Conservation (phyloP, 441 rosid genomes). For the Cnidoscolus chayamansa region DNA sequence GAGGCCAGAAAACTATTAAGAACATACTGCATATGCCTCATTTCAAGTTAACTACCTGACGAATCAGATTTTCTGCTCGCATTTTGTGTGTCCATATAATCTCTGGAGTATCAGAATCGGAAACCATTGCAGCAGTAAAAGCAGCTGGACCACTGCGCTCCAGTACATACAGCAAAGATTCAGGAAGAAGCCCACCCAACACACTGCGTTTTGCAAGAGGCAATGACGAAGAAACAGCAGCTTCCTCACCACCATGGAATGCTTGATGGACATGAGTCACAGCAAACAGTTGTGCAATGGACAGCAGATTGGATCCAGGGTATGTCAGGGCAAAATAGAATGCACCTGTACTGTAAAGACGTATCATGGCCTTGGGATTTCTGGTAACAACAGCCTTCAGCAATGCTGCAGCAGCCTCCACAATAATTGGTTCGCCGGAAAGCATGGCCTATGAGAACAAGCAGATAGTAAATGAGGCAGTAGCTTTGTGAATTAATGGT, state of each 20-base stretch:
- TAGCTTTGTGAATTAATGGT: neutral
- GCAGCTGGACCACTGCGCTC: slow-evolving; percentile 99
- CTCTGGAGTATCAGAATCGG: slow-evolving; percentile 99
- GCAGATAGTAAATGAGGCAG: neutral
- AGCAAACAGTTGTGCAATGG: slow-evolving; percentile 92
- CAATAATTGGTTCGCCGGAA: slow-evolving; percentile 96
- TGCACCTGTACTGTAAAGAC: slow-evolving; percentile 96
- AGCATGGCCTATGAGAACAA: slow-evolving; percentile 67
- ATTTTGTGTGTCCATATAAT: slow-evolving; percentile 99
- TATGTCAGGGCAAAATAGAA: slow-evolving; percentile 96
- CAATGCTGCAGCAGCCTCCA: slow-evolving; percentile 92
- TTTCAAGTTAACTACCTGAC: slow-evolving; percentile 58
- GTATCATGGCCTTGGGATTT: slow-evolving; percentile 99
- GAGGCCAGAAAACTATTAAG: slow-evolving; percentile 24
- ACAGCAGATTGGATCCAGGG: slow-evolving; percentile 95
- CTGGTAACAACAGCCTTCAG: slow-evolving; percentile 94
- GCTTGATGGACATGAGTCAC: slow-evolving; percentile 99
- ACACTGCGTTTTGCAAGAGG: slow-evolving; percentile 98
- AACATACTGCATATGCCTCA: slow-evolving; percentile 15
- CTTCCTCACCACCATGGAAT: slow-evolving; percentile 99
- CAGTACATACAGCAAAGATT: slow-evolving; percentile 90
- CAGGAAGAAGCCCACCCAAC: slow-evolving; percentile 99
- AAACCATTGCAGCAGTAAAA: slow-evolving; percentile 99
- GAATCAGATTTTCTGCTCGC: slow-evolving; percentile 97
- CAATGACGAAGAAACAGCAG: slow-evolving; percentile 94